Evolutionary conservation across 2,329 filamentous ascomycete species (phyloP), one percentile per base, ranked within the genome.

Genomic region (Didymella exigua): DNA sequence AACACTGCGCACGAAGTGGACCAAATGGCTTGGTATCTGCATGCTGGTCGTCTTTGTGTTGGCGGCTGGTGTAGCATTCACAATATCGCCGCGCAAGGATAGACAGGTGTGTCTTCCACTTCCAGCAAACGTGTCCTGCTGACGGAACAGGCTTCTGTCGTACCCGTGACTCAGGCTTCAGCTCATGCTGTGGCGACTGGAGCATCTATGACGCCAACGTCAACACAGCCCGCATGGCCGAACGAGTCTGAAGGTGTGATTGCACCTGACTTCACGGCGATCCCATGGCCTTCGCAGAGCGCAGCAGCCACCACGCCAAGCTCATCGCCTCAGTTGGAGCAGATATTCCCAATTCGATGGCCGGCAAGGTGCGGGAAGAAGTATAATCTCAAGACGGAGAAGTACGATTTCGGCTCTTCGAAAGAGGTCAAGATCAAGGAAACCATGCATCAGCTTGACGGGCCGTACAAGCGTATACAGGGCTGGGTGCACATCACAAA

Each of bases 401-500:
- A 68, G 36, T 68, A 68, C 36, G 56, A 65, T 31, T 71, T 71
- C 19, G 70, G 66, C 4, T 48, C 59, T 2, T 42, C 67, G 2
- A 57, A 40, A 8, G 60, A 69, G 4, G 51, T 75, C 30, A 56
- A 56, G 16, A 66, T 75, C 11, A 56, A 69, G 38, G 72, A 75
- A 51, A 61, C 59, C 1, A 54, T 75, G 16, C 68, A 70, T 41
- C 67, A 71, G 38, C 52, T 69, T 4, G 69, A 73, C n/a, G 68
- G 66, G 0, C 56, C 64, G 4, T 73, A 68, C 53, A 73, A 69
- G 42, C 60, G 68, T 16, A 68, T 78, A 14, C 62, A 64, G 18
- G 77, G 77, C n/a, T 75, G 66, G 56, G 66, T 79, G 18, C 69
- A 70, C 37, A 63, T 79, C 29, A 60, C 68, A n/a, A 61, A 67